Conservation (phyloP, 176 grass and related monocot genomes). For the Eleusine indica region DNA sequence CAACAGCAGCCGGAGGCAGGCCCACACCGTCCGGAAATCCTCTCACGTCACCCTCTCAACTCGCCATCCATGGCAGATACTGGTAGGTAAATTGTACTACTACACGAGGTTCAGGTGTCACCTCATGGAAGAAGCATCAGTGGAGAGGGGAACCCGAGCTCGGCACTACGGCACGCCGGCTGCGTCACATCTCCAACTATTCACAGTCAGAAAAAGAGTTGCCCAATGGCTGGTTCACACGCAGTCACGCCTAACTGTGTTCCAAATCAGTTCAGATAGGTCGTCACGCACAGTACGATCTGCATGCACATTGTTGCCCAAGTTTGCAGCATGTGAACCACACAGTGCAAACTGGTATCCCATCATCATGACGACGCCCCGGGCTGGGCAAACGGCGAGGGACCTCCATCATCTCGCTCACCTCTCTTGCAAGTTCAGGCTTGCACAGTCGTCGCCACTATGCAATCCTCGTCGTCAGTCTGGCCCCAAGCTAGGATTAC, state of each 20-base stretch:
- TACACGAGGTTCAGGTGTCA: conserved; percentile 43
- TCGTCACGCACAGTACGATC: background rate
- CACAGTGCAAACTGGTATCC: background rate
- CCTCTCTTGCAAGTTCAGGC: too few species aligned
- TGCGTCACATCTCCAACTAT: too few species aligned
- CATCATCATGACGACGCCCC: background rate
- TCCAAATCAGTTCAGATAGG: background rate
- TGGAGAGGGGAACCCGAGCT: background rate
- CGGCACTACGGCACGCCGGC: too few species aligned
- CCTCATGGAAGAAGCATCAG: background rate
- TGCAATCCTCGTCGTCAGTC: too few species aligned
- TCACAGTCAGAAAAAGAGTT: too few species aligned
- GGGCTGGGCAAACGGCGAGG: too few species aligned
- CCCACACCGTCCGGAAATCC: background rate
- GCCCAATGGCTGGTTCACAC: background rate
- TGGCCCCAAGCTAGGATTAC: too few species aligned
- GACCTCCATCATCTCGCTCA: too few species aligned
- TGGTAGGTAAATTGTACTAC: background rate
- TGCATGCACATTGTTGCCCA: background rate
- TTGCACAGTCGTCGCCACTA: too few species aligned
- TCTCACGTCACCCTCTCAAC: background rate
- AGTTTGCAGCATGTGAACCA: background rate
- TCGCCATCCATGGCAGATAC: background rate
- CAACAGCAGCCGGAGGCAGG: background rate
- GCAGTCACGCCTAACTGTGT: background rate